Evolutionary conservation across 345 rosid species (phyloP), one percentile per base, ranked within the genome.

Genomic region (Gossypium herbaceum): DNA sequence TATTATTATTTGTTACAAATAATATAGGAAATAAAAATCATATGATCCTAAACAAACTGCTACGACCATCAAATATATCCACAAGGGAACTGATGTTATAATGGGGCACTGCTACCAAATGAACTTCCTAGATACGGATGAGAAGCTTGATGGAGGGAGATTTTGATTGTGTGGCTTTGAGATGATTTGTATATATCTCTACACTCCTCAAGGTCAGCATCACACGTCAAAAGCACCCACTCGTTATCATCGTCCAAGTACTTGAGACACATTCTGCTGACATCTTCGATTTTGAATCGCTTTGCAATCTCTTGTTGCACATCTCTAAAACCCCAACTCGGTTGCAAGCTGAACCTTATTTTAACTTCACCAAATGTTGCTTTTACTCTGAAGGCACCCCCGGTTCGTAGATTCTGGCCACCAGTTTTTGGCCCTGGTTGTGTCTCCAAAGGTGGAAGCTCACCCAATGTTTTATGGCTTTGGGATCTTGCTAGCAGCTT

Each of bases 151-250:
- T 84, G 84, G 29, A 91, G 56, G 12, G 91, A 81, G 75, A 92
- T 86, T 69, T 82, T 86, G 73, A 94, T 88, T 34, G 92, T 89
- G 51, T 75, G 82, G 66, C 78, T 80, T 67, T 68, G 85, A 22
- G 81, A 82, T 74, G 81, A 76, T 81, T 80, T 89, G 76, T 88
- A 63, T 67, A 91, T 82, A 61, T 94, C 94, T 48, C 84, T 83
- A 65, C 98, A 94, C 79, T 94, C 98, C 84, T 92, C 97, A 11
- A 94, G 91, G 78, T 91, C 95, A 0, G 85, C 88, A 73, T 91
- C 90, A 60, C 95, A 88, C 24, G 90, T 88, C 86, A 88, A 82
- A 70, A 88, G 91, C 51, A 90, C 91, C 92, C 91, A 90, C 71
- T 90, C 94, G 15, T 24, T 27, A 78, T 90, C 94, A 79, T 88